Base-by-base conservation (phyloP, 73 alveolate genomes). In the Paramecium tetraurelia region DNA sequence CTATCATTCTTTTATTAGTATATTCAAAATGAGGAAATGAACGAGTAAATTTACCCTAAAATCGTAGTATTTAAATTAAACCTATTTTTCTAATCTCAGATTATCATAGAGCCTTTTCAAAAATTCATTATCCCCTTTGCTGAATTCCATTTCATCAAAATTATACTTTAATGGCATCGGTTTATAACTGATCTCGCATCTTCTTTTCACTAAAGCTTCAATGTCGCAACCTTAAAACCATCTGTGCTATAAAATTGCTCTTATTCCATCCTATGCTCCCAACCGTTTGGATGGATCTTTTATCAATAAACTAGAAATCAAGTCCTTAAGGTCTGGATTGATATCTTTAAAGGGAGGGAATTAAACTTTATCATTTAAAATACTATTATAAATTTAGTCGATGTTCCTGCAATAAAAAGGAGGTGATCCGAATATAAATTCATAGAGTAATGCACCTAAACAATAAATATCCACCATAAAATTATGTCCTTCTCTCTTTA, bases 401-500 rank as follows among this genome's bases (percentile, higher is more conserved):
- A 95, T 93, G 58, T 95, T 83, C 36, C 92, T 33, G 36, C 93
- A 85, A 83, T 95, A 96, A 87, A 93, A 96, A 7, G 99, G 99
- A 29, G 98, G 97, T 63, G 93, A 75, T 10, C 98, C 99, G 38
- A 97, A 89, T 5, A 96, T 92, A 98, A 97, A 92, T 94, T 97
- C 99, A 96, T 93, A 96, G 50, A 97, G 93, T 1, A 97, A 89
- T 35, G 97, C 96, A 1, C 99, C 99, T 31, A 97, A 83, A 33
- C 97, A 89, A 92, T 96, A 97, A 40, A 95, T 95, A 89, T 97
- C 99, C 63, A 96, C 96, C 80, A 86, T 70, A 58, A 20, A 59
- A 59, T 94, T 85, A 83, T 96, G 98, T 10, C 98, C 97, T 14
- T 93, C 93, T 16, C 98, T 94, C 22, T 90, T 20, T 22, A 97